These are phyloP conservation scores for Hygrocybe punicea DNA, from an alignment of 768 basidiomycete species.

Conservation along the genomic window DNA sequence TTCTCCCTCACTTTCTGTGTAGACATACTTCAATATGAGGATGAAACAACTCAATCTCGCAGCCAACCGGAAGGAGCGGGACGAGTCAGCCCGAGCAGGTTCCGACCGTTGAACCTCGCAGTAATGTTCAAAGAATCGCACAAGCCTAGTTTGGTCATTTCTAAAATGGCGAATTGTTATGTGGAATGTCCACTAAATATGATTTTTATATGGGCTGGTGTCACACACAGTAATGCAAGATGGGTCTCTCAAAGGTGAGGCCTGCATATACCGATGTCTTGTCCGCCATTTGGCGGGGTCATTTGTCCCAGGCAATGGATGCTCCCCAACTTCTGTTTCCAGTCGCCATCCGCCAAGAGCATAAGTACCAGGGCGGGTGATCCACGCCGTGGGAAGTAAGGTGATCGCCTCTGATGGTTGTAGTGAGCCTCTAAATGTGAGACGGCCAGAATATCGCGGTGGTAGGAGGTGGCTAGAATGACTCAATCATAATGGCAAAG, in stretches of 20 bases:
- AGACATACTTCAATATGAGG: constrained; percentile 75
- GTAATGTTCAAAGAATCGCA: background rate
- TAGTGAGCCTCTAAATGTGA: constrained; percentile 61
- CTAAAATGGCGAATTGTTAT: too few species aligned
- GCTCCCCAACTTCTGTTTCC: constrained; percentile 60
- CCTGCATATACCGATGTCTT: constrained; percentile 38
- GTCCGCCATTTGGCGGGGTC: constrained; percentile 12
- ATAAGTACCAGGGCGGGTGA: constrained; percentile 62
- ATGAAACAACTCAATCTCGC: constrained; percentile 61
- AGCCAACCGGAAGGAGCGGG: constrained; percentile 50
- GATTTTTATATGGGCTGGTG: background rate
- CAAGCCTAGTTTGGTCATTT: too few species aligned
- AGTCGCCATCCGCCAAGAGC: constrained; percentile 64
- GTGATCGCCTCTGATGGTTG: constrained; percentile 44
- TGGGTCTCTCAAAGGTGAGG: constrained; percentile 26
- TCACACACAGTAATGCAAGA: constrained; percentile 34
- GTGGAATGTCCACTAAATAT: background rate
- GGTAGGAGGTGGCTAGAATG: constrained; percentile 41
- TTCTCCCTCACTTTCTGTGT: constrained; percentile 6
- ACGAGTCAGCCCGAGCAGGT: constrained; percentile 34
- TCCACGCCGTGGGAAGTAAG: constrained; percentile 55
- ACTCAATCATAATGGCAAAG: background rate
- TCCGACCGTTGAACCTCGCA: constrained; percentile 16
- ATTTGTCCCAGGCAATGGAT: background rate
- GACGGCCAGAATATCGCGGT: constrained; percentile 62